These are phyloP conservation scores for Pulveroboletus sp. DNA, from an alignment of 768 basidiomycete species.

Conservation along the genomic window DNA sequence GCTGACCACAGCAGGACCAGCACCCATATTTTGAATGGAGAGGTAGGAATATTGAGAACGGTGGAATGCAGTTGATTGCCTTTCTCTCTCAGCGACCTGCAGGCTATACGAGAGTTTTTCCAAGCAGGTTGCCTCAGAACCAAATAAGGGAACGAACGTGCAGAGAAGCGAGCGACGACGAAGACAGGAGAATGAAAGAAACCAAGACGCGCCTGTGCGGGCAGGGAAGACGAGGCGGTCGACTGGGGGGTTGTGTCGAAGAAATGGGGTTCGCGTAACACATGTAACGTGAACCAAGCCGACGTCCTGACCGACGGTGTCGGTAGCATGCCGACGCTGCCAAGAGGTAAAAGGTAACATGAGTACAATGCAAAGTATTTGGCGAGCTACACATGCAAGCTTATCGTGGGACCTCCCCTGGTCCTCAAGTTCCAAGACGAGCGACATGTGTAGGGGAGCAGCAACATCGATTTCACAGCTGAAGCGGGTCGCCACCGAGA, in stretches of 20 bases:
- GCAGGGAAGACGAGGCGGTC: not conserved
- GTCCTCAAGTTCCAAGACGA: no score
- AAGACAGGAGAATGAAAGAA: not conserved
- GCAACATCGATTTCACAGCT: not conserved
- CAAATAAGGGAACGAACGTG: not conserved
- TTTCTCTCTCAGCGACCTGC: not conserved
- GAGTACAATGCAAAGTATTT: no score
- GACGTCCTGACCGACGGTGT: not conserved
- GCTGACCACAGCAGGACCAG: constrained; percentile 40
- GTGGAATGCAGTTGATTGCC: not conserved
- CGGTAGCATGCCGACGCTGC: no score
- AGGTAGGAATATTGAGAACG: not conserved
- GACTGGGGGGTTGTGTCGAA: not conserved
- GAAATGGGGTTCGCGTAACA: not conserved
- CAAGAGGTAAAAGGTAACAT: no score
- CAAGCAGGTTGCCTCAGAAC: not conserved
- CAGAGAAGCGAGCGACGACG: constrained; percentile 1
- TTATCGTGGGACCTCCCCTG: no score
- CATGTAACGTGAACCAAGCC: not conserved
- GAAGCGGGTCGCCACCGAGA: not conserved
- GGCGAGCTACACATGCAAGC: no score
- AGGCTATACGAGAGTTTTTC: not conserved
- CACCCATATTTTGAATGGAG: constrained; percentile 44
- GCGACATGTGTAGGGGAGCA: not conserved
- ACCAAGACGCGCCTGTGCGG: not conserved